Evolutionary conservation across 129 eudicot species (phyloP), one percentile per base, ranked within the genome.

Genomic region (sunflower (Helianthus annuus)): DNA sequence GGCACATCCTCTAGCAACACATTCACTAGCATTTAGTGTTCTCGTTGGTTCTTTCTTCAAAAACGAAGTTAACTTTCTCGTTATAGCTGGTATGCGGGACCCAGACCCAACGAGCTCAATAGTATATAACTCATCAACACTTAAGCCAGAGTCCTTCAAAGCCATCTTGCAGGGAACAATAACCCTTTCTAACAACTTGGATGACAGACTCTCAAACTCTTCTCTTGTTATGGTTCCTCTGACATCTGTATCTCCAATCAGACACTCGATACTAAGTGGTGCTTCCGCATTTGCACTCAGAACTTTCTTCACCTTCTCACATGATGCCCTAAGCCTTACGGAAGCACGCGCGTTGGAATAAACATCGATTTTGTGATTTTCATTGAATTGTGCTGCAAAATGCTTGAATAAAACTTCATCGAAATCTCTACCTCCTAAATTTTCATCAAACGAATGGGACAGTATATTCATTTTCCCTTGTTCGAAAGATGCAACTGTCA

Each of bases 271-370:
- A 78, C 76, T 82, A 29, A 89, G 85, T 4, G 88, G 95, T 13
- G 96, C 98, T 86, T 92, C 98, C 0, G 90, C 74, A 75, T 89
- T 89, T 6, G 90, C 95, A 83, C 98, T 89, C 84, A 92, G 53
- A 65, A 92, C 90, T 78, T 85, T 92, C 85, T 92, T 92, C 82
- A 89, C 22, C 67, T 92, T 92, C 77, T 92, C 96, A 65, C 98
- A 92, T 5, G 96, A 54, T 0, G 82, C 78, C 75, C 95, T 81
- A 70, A 92, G 87, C 78, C 98, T 86, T 36, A 79, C 53, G 69
- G 83, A 89, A 64, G 98, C 95, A 64, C 96, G 85, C 2, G 75
- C 40, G 73, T 79, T 89, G 11, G 87, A 77, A 77, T 76, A 73
- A 48, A 92, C 82, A 74, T 92, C 90, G 38, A 92, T 85, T 4